These are phyloP conservation scores for Pichia gijzeniarum DNA, from an alignment of 805 yeast genomes.

Conservation along the genomic window DNA sequence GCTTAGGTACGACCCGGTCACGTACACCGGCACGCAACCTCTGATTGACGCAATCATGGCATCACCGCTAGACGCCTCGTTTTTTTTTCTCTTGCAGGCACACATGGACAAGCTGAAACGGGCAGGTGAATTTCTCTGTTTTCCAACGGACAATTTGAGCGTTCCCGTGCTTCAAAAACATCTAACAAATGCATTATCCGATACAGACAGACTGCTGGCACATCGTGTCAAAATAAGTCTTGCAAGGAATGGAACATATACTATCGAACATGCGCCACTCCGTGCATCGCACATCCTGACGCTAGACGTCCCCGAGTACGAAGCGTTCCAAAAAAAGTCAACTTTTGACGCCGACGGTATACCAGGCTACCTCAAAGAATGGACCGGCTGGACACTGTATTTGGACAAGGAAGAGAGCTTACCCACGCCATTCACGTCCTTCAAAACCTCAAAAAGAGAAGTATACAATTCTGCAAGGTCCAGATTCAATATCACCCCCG, in stretches of 20 bases:
- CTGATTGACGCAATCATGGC: conserved; percentile 23
- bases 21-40: conserved; percentile 27
- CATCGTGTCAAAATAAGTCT: conserved; percentile 46
- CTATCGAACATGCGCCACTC: conserved; percentile 31
- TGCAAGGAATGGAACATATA: conserved; percentile 18
- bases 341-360: background rate
- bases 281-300: conserved; percentile 7
- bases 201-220: conserved; percentile 28
- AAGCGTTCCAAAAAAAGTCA: conserved; percentile 1
- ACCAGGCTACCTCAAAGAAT: conserved; percentile 3
- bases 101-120: conserved; percentile 57
- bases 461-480: conserved; percentile 58
- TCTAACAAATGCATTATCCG: conserved; percentile 33
- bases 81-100: conserved; percentile 56
- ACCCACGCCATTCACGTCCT: conserved; percentile 73
- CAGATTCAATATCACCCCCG: conserved; percentile 34
- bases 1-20: conserved; percentile 65
- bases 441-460: conserved; percentile 74
- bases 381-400: conserved; percentile 50
- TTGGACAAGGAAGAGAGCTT: conserved; percentile 48
- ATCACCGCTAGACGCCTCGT: conserved; percentile 23
- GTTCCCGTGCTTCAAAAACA: conserved; percentile 36
- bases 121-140: conserved; percentile 48
- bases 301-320: conserved; percentile 3
- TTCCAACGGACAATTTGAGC: conserved; percentile 33